phyloP scores from a whole-genome alignment of 257 asterid species.

The Coffea canephora region DNA sequence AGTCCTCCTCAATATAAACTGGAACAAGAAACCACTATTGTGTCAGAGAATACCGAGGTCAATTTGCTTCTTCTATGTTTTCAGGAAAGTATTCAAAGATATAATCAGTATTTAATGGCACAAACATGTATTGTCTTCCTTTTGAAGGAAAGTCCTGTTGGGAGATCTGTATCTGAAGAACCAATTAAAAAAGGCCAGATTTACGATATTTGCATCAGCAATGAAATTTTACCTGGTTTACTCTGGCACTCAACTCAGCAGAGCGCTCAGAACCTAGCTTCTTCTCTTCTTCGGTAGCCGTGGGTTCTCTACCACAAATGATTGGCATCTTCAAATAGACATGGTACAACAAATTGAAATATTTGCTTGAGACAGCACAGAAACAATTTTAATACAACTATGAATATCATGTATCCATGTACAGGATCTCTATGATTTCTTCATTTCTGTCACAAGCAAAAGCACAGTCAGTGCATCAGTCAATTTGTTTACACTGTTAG shows the following conservation, averaged over 20 bases:
- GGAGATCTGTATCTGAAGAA: neutral
- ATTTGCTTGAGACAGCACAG: conserved; percentile 1
- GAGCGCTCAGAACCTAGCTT: conserved; percentile 84
- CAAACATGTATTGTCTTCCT: neutral
- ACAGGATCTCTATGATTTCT: neutral
- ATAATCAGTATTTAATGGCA: neutral
- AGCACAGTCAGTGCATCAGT: neutral
- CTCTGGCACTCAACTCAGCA: conserved; percentile 79
- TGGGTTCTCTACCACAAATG: conserved; percentile 92
- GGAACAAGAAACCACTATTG: conserved; percentile 32
- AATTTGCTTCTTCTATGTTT: conserved; percentile 2
- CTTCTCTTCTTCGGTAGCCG: conserved; percentile 78
- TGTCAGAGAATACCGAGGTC: conserved; percentile 6
- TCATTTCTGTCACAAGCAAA: neutral
- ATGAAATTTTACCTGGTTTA: conserved; percentile 67
- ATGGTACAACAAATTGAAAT: conserved; percentile 16
- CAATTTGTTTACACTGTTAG: neutral
- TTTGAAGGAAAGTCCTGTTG: neutral
- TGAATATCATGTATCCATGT: neutral
- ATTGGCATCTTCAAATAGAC: conserved; percentile 61
- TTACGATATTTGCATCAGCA: conserved; percentile 10
- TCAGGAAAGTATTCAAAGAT: neutral
- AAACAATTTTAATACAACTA: neutral
- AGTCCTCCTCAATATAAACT: conserved; percentile 97
- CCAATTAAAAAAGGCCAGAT: conserved; percentile 4